Conservation (phyloP, 1,139 yeast genomes). For the Geotrichum candidum region DNA sequence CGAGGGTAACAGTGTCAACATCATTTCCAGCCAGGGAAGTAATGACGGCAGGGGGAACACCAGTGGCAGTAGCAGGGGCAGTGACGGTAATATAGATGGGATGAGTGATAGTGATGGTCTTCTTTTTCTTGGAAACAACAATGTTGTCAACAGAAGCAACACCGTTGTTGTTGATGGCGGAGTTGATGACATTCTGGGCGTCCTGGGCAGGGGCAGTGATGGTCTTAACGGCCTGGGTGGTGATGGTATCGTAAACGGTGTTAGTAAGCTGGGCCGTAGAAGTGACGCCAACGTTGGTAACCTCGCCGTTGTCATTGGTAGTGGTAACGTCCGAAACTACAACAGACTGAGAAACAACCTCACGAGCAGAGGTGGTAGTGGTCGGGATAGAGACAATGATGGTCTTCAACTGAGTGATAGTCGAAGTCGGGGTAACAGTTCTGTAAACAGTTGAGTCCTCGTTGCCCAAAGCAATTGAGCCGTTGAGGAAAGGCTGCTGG, state of each 20-base stretch:
- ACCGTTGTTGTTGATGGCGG: constrained; percentile 8
- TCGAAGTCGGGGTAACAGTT: constrained; percentile 3
- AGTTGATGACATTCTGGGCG: constrained; percentile 4
- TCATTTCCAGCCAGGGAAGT: constrained; percentile 1
- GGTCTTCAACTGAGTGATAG: constrained; percentile 1
- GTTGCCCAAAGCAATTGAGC: background rate
- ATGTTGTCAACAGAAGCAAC: constrained; percentile 9
- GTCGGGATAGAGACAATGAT: constrained; percentile 6
- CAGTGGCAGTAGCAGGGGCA: background rate
- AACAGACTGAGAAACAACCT: background rate
- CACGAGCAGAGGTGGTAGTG: background rate
- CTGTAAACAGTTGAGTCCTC: background rate
- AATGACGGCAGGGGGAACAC: constrained; percentile 3
- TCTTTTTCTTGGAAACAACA: background rate
- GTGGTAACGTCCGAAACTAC: background rate
- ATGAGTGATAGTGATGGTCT: constrained; percentile 10
- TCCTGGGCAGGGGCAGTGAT: constrained; percentile 8
- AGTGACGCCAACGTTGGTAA: constrained; percentile 2
- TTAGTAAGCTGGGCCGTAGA: constrained; percentile 2
- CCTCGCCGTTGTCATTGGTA: constrained; percentile 1
- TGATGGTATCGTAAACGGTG: constrained; percentile 7
- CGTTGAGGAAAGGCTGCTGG: constrained; percentile 6
- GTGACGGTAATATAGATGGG: constrained; percentile 5
- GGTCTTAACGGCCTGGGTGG: constrained; percentile 5
- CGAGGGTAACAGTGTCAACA: constrained; percentile 10